phyloP scores from a whole-genome alignment of 768 basidiomycete genomes.

The Boletus rufocinnamomeus region DNA sequence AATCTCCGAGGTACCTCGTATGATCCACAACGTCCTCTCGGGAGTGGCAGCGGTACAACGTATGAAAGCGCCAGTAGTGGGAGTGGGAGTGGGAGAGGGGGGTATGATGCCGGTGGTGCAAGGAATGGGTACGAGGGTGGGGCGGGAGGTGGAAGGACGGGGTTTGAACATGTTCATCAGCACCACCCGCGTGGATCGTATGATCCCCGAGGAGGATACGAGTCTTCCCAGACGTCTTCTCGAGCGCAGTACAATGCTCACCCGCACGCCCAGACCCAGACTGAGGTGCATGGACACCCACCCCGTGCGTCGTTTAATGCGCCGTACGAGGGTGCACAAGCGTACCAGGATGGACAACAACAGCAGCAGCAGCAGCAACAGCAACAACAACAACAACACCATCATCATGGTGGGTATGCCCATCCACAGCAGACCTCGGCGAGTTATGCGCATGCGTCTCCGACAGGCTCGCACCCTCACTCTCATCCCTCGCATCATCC shows the following conservation, averaged over 20 bases:
- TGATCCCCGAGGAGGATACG: slow-evolving; percentile 29
- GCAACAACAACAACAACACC: slow-evolving; percentile 22
- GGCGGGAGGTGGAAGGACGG: slow-evolving; percentile 12
- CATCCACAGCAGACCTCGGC: slow-evolving; percentile 25
- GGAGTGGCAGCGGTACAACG: slow-evolving; percentile 4
- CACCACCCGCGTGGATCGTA: slow-evolving; percentile 31
- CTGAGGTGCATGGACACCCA: slow-evolving; percentile 23
- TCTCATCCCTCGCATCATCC: slow-evolving; percentile 25
- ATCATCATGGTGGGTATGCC: slow-evolving; percentile 23
- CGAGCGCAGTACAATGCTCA: slow-evolving; percentile 24
- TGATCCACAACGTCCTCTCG: slow-evolving; percentile 24
- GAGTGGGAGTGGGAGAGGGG: slow-evolving; percentile 18
- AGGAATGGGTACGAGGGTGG: slow-evolving; percentile 28
- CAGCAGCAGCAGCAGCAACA: slow-evolving; percentile 21
- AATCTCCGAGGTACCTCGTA: slow-evolving; percentile 22
- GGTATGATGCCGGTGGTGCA: slow-evolving; percentile 21
- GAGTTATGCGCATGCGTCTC: slow-evolving; percentile 20
- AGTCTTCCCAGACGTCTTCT: slow-evolving; percentile 23
- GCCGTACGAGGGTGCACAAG: slow-evolving; percentile 30
- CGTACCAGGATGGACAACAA: slow-evolving; percentile 30
- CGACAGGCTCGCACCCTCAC: slow-evolving; percentile 26
- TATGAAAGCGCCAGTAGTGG: slow-evolving; percentile 21
- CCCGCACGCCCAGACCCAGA: slow-evolving; percentile 18
- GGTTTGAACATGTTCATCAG: slow-evolving; percentile 31
- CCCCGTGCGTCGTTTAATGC: slow-evolving; percentile 23